Conservation (phyloP, 129 eudicot species). For the Lactuca saligna region DNA sequence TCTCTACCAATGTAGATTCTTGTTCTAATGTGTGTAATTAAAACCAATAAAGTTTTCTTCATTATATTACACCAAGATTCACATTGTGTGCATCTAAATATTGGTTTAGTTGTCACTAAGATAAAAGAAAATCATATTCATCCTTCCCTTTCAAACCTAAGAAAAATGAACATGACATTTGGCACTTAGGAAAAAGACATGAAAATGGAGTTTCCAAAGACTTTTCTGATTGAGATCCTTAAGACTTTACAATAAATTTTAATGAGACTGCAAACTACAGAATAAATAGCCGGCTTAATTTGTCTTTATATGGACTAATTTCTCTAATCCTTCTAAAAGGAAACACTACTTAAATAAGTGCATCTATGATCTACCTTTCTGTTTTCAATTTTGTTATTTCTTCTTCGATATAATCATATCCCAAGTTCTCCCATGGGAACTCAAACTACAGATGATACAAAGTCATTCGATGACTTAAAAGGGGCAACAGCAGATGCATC, state of each 20-base stretch:
- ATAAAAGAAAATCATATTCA: slow-evolving; percentile 12
- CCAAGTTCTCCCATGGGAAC: slow-evolving; percentile 35
- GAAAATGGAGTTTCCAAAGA: slow-evolving; percentile 14
- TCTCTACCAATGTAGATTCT: slow-evolving; percentile 6
- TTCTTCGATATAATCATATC: neutral
- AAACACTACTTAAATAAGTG: slow-evolving; percentile 12
- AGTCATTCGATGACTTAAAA: slow-evolving; percentile 22
- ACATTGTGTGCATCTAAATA: slow-evolving; percentile 26
- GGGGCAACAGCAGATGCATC: slow-evolving; percentile 33
- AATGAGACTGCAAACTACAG: slow-evolving; percentile 23
- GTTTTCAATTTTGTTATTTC: slow-evolving; percentile 18
- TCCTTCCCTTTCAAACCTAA: slow-evolving; percentile 22
- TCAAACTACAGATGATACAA: slow-evolving; percentile 34
- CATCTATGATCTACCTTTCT: neutral
- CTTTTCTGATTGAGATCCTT: slow-evolving; percentile 24
- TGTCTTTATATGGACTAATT: slow-evolving; percentile 12
- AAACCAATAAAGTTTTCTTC: too few species aligned
- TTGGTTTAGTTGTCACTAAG: neutral
- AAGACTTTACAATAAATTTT: slow-evolving; percentile 9
- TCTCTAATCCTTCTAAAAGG: neutral
- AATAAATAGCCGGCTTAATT: slow-evolving; percentile 36
- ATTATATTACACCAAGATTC: slow-evolving; percentile 12
- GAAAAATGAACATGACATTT: slow-evolving; percentile 22
- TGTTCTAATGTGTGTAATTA: neutral
- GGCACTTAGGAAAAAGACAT: slow-evolving; percentile 29